These are phyloP conservation scores for Saitozyma podzolica DNA, from an alignment of 768 basidiomycete species.

Conservation along the genomic window DNA sequence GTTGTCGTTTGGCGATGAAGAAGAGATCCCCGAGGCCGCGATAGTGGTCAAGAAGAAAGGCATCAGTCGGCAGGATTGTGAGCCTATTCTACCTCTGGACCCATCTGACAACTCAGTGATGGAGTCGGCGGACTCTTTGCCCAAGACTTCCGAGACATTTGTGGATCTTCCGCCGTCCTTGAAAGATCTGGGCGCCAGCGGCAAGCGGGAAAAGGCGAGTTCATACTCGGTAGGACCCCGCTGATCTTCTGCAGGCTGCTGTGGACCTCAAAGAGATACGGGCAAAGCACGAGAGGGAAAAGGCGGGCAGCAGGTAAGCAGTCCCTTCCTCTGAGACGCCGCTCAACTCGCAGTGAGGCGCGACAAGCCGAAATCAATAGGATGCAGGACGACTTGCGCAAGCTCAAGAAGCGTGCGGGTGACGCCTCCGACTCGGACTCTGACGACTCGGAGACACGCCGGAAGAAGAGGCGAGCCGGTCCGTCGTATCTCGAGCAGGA, in stretches of 20 bases:
- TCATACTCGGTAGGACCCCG: not conserved
- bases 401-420: conserved; percentile 62
- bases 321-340: conserved; percentile 5
- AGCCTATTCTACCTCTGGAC: conserved; percentile 39
- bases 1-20: conserved; percentile 80
- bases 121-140: conserved; percentile 48
- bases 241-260: conserved; percentile 17
- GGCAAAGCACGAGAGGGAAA: conserved; percentile 71
- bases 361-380: conserved; percentile 56
- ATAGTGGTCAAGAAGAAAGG: conserved; percentile 71
- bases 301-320: conserved; percentile 63
- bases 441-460: conserved; percentile 51
- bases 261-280: conserved; percentile 55
- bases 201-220: conserved; percentile 40
- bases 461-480: conserved; percentile 57
- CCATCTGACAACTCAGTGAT: conserved; percentile 45
- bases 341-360: conserved; percentile 56
- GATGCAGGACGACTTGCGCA: conserved; percentile 85
- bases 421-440: conserved; percentile 67
- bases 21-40: conserved; percentile 61
- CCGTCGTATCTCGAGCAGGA: conserved; percentile 78
- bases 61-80: conserved; percentile 80
- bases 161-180: conserved; percentile 24
- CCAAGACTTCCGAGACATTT: conserved; percentile 15
- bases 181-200: conserved; percentile 16